Base-by-base conservation (phyloP, 2,329 filamentous ascomycete genomes). In the Aspergillus pseudonomiae region DNA sequence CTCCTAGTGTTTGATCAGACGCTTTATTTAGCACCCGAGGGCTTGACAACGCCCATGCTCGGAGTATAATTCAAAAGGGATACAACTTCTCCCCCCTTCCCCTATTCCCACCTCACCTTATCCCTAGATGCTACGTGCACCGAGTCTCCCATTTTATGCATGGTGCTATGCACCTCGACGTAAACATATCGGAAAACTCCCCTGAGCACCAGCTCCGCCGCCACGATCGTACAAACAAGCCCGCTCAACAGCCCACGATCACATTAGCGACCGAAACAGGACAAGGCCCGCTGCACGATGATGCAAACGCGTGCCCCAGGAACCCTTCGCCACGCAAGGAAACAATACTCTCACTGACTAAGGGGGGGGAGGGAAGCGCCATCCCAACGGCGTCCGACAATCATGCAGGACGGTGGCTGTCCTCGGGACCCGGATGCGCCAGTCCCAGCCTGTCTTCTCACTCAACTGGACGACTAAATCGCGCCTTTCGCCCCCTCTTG, bases 291-390 rank as follows among this genome's bases (percentile, higher is more conserved):
- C 45, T 65, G 64, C 64, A 65, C 36, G 53, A 36, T 56, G 64
- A 61, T 59, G 61, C 54, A 32, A 12, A 52, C 57, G 24, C 54
- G 14, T 12, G 28, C 59, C 41, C 53, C 62, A 63, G 57, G 56
- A 64, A 60, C 52, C 61, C 45, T 48, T 34, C 28, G 48, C 48
- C 48, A 52, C 48, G 28, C 28, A 34, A 52, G 48, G 28, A n/a
- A 12, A 32, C n/a, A n/a, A 30, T 65, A 53, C 50, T 52, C 59
- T 26, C 21, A 28, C 41, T 24, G 36, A 45, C 24, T 48, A 24
- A 61, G 12, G 32, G 14, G 6, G 9, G 12, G 11, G 16, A 14
- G 24, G 14, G n/a, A n/a, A n/a, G 46, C 14, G 7, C 43, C 21
- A 48, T 24, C 28, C 19, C 9, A 52, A 32, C 28, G 28, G 48